Evolutionary conservation across 768 basidiomycete genomes (phyloP).

Genomic region (Udeniomyces megalosporus): DNA sequence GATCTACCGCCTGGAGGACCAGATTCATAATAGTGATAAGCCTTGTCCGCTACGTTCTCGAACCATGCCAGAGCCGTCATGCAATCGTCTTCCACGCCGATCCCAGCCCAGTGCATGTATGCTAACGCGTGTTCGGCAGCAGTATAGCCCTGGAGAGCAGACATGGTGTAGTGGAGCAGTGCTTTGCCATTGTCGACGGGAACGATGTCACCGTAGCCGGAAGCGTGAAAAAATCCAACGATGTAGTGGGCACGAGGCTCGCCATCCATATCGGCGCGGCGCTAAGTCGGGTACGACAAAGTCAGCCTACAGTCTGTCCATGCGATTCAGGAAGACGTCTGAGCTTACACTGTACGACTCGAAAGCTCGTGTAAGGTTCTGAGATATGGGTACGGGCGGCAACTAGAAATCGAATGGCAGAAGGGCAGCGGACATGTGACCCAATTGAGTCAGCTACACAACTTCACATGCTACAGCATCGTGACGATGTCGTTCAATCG

Average conservation of each 20-base stretch:
- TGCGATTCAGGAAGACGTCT: constrained; percentile 24
- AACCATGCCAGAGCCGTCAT: constrained; percentile 74
- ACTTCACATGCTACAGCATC: constrained; percentile 30
- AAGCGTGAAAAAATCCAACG: constrained; percentile 74
- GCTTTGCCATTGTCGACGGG: constrained; percentile 39
- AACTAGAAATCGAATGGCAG: constrained; percentile 38
- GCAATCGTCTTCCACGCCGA: constrained; percentile 77
- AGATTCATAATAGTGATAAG: constrained; percentile 59
- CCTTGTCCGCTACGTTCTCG: constrained; percentile 69
- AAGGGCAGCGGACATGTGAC: constrained; percentile 52
- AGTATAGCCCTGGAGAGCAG: constrained; percentile 70
- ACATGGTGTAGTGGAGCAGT: constrained; percentile 83
- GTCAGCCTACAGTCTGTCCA: constrained; percentile 29
- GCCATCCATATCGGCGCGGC: constrained; percentile 53
- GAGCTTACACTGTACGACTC: constrained; percentile 14
- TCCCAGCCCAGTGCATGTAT: constrained; percentile 90
- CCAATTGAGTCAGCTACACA: constrained; percentile 59
- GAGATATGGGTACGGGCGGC: constrained; percentile 41
- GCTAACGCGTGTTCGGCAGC: constrained; percentile 85
- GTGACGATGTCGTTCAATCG: background rate
- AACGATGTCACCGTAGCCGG: constrained; percentile 44
- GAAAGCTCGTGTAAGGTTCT: constrained; percentile 11
- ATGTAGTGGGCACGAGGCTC: constrained; percentile 74
- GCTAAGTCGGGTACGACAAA: constrained; percentile 40
- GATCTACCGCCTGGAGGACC: constrained; percentile 86